These are phyloP conservation scores for Cordyceps militaris DNA, from an alignment of 2,329 filamentous ascomycete species.

Conservation along the genomic window DNA sequence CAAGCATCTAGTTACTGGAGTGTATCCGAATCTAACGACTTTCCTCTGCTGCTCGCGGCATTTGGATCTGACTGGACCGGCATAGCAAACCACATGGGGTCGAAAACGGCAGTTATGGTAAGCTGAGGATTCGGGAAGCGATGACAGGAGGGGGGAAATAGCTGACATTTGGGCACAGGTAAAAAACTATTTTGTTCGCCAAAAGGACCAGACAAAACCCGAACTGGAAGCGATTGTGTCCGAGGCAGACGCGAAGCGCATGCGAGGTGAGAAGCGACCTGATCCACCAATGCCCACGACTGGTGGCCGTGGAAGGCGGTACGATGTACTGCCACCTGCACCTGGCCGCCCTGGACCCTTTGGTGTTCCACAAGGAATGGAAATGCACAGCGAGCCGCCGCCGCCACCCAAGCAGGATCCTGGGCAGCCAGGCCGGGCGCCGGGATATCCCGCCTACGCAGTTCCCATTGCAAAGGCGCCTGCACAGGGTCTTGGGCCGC, in stretches of 20 bases:
- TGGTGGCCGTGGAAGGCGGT: conserved; percentile 43
- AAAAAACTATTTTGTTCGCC: conserved; percentile 60
- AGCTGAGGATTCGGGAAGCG: not conserved
- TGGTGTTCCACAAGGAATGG: conserved; percentile 38
- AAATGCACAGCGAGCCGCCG: conserved; percentile 38
- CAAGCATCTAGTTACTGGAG: conserved; percentile 82
- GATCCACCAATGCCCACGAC: conserved; percentile 51
- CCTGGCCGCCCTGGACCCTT: conserved; percentile 32
- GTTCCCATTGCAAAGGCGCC: conserved; percentile 41
- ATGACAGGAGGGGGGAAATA: not conserved
- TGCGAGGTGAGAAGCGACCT: conserved; percentile 51
- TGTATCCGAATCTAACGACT: conserved; percentile 72
- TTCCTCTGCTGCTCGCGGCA: conserved; percentile 61
- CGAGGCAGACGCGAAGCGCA: conserved; percentile 51
- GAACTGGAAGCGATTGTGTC: conserved; percentile 55
- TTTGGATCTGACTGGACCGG: conserved; percentile 74
- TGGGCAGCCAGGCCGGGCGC: conserved; percentile 27
- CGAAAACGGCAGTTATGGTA: conserved; percentile 82
- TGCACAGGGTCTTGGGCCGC: conserved; percentile 23
- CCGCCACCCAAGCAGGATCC: conserved; percentile 36
- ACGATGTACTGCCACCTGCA: conserved; percentile 31
- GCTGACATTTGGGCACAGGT: not conserved
- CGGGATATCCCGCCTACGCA: conserved; percentile 36
- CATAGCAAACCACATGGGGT: conserved; percentile 73
- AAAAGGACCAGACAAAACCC: conserved; percentile 51